phyloP scores from a whole-genome alignment of 768 basidiomycete genomes.

The Mycena indigotica region DNA sequence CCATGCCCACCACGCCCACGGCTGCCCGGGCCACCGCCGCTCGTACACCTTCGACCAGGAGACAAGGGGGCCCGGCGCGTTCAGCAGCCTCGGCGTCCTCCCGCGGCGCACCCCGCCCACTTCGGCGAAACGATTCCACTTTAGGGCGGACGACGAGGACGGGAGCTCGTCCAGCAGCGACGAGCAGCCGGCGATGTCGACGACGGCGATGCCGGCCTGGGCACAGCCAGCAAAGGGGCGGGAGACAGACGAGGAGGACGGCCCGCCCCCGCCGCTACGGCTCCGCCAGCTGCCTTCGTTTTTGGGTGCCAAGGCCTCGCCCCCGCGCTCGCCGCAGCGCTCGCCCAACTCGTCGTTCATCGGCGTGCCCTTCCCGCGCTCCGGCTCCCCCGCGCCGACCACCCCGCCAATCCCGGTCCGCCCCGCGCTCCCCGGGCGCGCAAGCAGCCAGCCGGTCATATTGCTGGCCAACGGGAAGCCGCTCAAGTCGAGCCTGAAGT shows the following conservation, averaged over 20 bases:
- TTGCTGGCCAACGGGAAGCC: conserved; percentile 78
- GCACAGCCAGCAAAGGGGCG: conserved; percentile 21
- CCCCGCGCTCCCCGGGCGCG: conserved; percentile 34
- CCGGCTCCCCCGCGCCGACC: conserved; percentile 28
- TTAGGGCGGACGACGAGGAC: conserved; percentile 38
- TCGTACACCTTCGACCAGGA: conserved; percentile 39
- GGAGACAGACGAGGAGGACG: conserved; percentile 28
- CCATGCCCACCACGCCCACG: conserved; percentile 27
- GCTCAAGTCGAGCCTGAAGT: conserved; percentile 84
- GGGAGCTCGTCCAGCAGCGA: conserved; percentile 38
- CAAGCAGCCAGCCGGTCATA: conserved; percentile 37
- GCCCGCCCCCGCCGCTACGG: conserved; percentile 25
- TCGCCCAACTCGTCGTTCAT: background rate
- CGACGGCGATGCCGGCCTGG: conserved; percentile 24
- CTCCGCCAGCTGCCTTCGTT: conserved; percentile 14
- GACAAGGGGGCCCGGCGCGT: conserved; percentile 49
- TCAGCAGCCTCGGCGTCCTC: conserved; percentile 47
- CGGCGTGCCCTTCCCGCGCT: conserved; percentile 47
- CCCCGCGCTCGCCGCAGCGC: too few relatives aligned
- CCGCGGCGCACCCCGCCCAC: conserved; percentile 39
- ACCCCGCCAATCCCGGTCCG: conserved; percentile 35
- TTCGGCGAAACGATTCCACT: conserved; percentile 34
- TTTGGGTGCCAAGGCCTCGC: too few relatives aligned
- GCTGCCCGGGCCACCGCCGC: conserved; percentile 39
- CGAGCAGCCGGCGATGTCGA: conserved; percentile 29